Percentiles rank a stretch among this genome's conserved stretches.
Evolutionary conservation across 2,329 filamentous ascomycete genomes (phyloP).

Genomic region (Arthrinium phaeospermum): DNA sequence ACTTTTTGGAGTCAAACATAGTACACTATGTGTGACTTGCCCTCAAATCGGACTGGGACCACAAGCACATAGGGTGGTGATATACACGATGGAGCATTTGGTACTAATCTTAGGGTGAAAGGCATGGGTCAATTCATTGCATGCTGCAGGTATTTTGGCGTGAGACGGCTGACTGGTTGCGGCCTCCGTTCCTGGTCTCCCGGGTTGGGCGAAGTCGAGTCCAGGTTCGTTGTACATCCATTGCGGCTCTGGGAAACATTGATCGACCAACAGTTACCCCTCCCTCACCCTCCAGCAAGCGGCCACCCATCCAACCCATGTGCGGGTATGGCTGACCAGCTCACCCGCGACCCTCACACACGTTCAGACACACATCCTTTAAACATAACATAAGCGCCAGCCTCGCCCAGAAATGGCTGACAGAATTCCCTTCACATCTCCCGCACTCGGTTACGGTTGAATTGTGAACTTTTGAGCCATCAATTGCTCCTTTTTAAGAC

Average conservation of each 20-base stretch:
- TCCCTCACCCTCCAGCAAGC: neutral
- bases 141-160: neutral
- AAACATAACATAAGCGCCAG: constrained; percentile 14
- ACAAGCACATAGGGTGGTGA: neutral
- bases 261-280: neutral
- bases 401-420: neutral
- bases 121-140: neutral
- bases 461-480: neutral
- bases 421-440: neutral
- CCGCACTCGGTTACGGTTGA: neutral
- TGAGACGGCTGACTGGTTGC: constrained; percentile 6
- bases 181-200: neutral
- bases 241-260: neutral
- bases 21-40: neutral
- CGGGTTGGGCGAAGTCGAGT: neutral
- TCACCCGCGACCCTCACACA: neutral
- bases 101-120: neutral
- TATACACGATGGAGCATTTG: neutral
- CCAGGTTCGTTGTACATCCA: neutral
- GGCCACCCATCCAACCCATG: neutral
- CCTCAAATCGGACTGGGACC: neutral
- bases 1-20: neutral
- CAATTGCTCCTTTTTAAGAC: neutral
- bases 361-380: neutral
- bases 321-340: neutral